Percentiles rank a stretch among this genome's conserved stretches.
These are phyloP conservation scores for Sporothrix inflata DNA, from an alignment of 2,329 filamentous ascomycete species.

Conservation along the genomic window DNA sequence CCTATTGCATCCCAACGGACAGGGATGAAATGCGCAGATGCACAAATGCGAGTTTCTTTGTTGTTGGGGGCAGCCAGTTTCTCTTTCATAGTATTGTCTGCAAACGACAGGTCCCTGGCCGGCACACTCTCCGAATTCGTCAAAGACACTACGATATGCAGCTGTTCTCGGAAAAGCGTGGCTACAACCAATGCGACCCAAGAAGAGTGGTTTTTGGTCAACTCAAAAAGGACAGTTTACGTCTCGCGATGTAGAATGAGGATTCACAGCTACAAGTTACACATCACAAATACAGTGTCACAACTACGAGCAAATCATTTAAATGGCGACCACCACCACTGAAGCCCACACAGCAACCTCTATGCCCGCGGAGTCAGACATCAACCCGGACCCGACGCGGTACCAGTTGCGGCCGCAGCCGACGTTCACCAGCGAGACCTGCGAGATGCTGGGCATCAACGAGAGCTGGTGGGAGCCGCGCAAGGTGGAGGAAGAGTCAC, in stretches of 20 bases:
- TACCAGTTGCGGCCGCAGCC: slow-evolving; percentile 5
- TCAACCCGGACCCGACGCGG: slow-evolving; percentile 26
- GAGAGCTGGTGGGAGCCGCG: slow-evolving; percentile 32
- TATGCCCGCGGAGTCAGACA: not conserved
- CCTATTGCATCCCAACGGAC: slow-evolving; percentile 21
- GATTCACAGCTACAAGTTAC: not conserved
- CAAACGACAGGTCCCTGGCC: not conserved
- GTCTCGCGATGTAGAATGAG: not conserved
- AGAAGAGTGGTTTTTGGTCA: not conserved
- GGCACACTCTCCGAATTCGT: not conserved
- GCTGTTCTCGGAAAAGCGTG: slow-evolving; percentile 7
- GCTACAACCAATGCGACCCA: too few relatives aligned
- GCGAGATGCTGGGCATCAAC: slow-evolving; percentile 26
- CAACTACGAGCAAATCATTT: not conserved
- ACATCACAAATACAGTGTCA: not conserved
- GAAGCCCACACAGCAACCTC: not conserved
- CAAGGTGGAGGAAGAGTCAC: not conserved
- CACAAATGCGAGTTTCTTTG: slow-evolving; percentile 9
- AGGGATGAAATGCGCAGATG: slow-evolving; percentile 7
- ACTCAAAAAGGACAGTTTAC: not conserved
- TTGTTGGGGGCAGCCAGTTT: not conserved
- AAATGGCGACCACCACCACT: not conserved
- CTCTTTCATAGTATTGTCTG: not conserved
- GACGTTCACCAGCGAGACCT: not conserved
- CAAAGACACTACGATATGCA: not conserved